phyloP scores from a whole-genome alignment of 2,329 filamentous ascomycete genomes.

The Calonectria crousiana region DNA sequence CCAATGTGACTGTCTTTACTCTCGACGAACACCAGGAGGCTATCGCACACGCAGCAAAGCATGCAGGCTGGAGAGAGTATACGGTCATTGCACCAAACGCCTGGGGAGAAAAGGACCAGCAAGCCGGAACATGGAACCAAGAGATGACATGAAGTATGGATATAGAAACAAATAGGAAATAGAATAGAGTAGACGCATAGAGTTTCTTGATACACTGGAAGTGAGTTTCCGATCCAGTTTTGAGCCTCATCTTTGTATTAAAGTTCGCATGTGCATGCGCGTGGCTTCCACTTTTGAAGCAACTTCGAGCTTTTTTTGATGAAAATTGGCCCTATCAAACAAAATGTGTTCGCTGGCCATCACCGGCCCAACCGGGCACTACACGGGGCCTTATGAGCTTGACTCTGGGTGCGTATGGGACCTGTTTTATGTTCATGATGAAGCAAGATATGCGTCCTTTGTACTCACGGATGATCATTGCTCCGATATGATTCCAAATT shows the following conservation, averaged over 20 bases:
- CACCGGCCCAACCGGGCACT: not conserved
- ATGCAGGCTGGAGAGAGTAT: conserved; percentile 14
- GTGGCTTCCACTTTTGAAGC: not conserved
- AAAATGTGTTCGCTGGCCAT: not conserved
- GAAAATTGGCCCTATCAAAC: not conserved
- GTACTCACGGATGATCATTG: not conserved
- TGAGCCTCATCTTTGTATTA: not conserved
- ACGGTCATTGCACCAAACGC: conserved; percentile 2
- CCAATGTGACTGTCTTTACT: not conserved
- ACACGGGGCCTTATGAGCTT: not conserved
- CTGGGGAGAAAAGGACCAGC: not conserved
- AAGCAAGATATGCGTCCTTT: not conserved
- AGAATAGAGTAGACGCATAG: not conserved
- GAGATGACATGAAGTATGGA: not conserved
- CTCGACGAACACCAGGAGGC: conserved; percentile 13
- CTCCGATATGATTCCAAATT: not conserved
- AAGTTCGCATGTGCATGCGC: not conserved
- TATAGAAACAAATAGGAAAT: not conserved
- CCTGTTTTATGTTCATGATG: not conserved
- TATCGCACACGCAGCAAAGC: conserved; percentile 6
- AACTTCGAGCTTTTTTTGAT: not conserved
- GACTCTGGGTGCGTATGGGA: no score
- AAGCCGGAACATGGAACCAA: not conserved
- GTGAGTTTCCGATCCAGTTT: not conserved
- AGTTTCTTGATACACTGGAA: no score